Evolutionary conservation across 176 grass and related monocot species (phyloP), one percentile per base, ranked within the genome.

Genomic region (Avena insularis): DNA sequence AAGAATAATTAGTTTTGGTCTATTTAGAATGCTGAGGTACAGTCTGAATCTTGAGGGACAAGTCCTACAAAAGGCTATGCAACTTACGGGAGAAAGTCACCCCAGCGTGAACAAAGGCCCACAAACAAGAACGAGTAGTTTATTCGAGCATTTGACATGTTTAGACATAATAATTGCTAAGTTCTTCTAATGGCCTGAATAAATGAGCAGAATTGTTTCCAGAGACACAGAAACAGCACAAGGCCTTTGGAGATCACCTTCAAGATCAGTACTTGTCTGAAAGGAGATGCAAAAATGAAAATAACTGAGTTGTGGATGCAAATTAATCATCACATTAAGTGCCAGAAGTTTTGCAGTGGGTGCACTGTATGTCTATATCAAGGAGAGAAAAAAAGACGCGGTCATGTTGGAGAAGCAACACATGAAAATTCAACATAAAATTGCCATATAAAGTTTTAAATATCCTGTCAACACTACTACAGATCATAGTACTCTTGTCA

Each of bases 81-180:
- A 77, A 54, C 25, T 31, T 77, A 20, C 27, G 27, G 29, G 74
- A 56, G 74, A 53, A 19, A 53, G 50, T 56, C 50, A 54, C 50
- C 73, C 74, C 50, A 33, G 55, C 35, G 50, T 77, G 15, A 19
- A 54, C 23, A 50, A 77, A 56, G 74, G 50, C 25, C 49, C 50
- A 77, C 50, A 77, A 77, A 27, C 50, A 50, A 56, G 50, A 73
- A 73, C 43, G 55, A 56, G 40, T 77, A 71, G 60, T 69, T 46
- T 38, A 70, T 49, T 63, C 5, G 53, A 43, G 12, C 38, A 75
- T 36, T 77, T 6, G 80, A 16, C n/a, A 76, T 50, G 69, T 27
- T 66, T 74, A 91, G 27, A 85, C n/a, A 75, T n/a, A 74, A 65
- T 35, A 64, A 80, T 75, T 66, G 40, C 40, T 33, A 90, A 63